These are phyloP conservation scores for Linnemannia zychae DNA, from an alignment of 192 early-diverging fungal genomes.

Conservation along the genomic window DNA sequence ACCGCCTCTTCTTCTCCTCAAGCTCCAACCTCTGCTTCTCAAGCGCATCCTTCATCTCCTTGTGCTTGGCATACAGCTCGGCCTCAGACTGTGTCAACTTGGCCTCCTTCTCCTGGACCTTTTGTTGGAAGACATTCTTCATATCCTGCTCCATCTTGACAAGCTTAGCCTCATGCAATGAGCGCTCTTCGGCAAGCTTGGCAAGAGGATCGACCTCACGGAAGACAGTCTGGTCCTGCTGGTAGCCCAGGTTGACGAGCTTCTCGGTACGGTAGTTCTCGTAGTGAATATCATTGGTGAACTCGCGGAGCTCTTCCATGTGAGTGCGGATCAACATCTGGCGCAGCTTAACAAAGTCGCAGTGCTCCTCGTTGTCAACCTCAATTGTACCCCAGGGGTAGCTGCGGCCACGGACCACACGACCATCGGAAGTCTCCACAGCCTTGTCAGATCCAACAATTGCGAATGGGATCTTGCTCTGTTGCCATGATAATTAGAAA, in stretches of 20 bases:
- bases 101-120: conserved; percentile 98
- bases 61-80: conserved; percentile 95
- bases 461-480: conserved; percentile 96
- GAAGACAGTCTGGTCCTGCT: conserved; percentile 85
- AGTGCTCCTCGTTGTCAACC: conserved; percentile 97
- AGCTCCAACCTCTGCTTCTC: conserved; percentile 95
- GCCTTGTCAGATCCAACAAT: conserved; percentile 93
- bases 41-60: conserved; percentile 98
- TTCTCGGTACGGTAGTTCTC: conserved; percentile 97
- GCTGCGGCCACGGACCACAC: conserved; percentile 87
- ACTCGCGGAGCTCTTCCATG: conserved; percentile 98
- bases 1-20: conserved; percentile 94
- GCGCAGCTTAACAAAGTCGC: conserved; percentile 95
- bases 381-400: conserved; percentile 97
- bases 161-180: conserved; percentile 94
- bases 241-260: conserved; percentile 86
- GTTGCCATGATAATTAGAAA: conserved; percentile 16
- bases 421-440: conserved; percentile 85
- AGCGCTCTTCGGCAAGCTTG: conserved; percentile 93
- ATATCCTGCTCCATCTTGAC: conserved; percentile 99
- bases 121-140: conserved; percentile 98
- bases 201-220: conserved; percentile 80
- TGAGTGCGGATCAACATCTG: conserved; percentile 95
- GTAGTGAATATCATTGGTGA: conserved; percentile 91
- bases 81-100: conserved; percentile 98